Evolutionary conservation across 192 early-diverging fungal species (phyloP).

Genomic region (Glomus cerebriforme): DNA sequence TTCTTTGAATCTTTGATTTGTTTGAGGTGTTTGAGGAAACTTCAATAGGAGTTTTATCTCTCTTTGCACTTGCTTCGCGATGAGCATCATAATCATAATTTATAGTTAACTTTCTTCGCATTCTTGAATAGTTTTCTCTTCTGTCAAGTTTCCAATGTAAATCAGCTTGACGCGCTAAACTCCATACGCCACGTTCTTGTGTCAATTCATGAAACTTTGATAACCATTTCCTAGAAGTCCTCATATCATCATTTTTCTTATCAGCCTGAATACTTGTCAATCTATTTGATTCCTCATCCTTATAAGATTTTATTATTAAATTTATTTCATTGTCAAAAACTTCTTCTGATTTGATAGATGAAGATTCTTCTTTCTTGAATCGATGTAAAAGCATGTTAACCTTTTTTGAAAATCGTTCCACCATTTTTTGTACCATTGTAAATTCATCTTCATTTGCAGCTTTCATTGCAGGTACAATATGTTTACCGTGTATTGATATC

Average conservation of each 20-base stretch:
- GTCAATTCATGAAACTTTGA: conserved; percentile 34
- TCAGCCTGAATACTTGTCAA: conserved; percentile 16
- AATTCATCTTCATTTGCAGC: conserved; percentile 26
- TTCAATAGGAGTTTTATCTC: conserved; percentile 27
- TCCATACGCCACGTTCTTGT: conserved; percentile 31
- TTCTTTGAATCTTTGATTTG: conserved; percentile 4
- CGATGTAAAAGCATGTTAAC: neutral
- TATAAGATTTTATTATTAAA: conserved; percentile 10
- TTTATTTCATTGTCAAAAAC: conserved; percentile 19
- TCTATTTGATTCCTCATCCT: conserved; percentile 16
- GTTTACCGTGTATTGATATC: conserved; percentile 19
- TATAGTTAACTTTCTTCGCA: conserved; percentile 28
- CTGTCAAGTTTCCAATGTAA: conserved; percentile 33
- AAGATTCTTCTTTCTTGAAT: conserved; percentile 6
- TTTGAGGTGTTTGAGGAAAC: neutral
- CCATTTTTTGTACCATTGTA: conserved; percentile 5
- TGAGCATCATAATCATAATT: conserved; percentile 35
- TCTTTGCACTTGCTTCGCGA: conserved; percentile 28
- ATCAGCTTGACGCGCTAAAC: conserved; percentile 4
- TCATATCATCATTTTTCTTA: conserved; percentile 27
- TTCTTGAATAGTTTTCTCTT: conserved; percentile 31
- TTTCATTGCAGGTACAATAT: conserved; percentile 31
- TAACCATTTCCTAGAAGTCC: conserved; percentile 25
- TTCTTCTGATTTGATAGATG: neutral
- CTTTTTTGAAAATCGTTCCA: conserved; percentile 23